Conservation (phyloP, 768 basidiomycete species). For the Boletales sp. region DNA sequence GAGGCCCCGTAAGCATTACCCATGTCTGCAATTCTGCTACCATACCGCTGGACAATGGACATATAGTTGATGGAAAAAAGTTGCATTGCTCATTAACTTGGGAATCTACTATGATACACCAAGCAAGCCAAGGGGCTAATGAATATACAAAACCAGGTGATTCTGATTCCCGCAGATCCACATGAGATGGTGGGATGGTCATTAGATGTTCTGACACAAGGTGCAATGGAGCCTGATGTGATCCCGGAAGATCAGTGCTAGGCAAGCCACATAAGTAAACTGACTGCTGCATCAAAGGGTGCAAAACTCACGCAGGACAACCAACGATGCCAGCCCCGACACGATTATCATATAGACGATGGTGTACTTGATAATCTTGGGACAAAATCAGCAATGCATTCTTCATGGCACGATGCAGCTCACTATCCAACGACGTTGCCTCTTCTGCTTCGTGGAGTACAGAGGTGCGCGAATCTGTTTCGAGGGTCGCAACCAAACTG, state of each 20-base stretch:
- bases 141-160: constrained; percentile 26
- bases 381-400: constrained; percentile 2
- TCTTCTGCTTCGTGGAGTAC: constrained; percentile 92
- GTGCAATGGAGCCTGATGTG: constrained; percentile 75
- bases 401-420: constrained; percentile 20
- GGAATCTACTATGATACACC: constrained; percentile 29
- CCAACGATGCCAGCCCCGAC: constrained; percentile 72
- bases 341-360: constrained; percentile 77
- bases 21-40: too few relatives aligned
- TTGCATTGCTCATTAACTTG: constrained; percentile 10
- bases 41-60: too few relatives aligned
- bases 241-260: constrained; percentile 80
- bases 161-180: constrained; percentile 18
- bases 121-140: constrained; percentile 11
- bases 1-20: constrained; percentile 45
- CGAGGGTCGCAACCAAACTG: constrained; percentile 93
- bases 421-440: constrained; percentile 89
- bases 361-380: constrained; percentile 81
- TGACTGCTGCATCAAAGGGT: neutral
- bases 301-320: constrained; percentile 68
- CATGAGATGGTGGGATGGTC: constrained; percentile 19
- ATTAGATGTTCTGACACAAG: constrained; percentile 83
- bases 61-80: neutral
- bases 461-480: constrained; percentile 92
- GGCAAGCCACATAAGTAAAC: constrained; percentile 13